These are phyloP conservation scores for Castanopsis chinensis DNA, from an alignment of 306 rosid species.

Conservation along the genomic window DNA sequence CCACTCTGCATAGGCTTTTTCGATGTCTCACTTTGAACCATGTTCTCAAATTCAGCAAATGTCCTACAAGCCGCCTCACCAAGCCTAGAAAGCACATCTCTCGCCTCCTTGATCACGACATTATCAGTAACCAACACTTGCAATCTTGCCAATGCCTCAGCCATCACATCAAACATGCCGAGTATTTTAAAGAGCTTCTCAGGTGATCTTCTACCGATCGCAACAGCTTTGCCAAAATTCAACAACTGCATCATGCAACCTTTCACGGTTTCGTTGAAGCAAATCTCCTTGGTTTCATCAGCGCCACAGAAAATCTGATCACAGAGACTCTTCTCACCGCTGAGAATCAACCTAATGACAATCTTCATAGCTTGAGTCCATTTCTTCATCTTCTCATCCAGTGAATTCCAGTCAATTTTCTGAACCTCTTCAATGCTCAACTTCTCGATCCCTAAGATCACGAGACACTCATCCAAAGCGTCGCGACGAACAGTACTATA, in stretches of 20 bases:
- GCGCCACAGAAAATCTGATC: slow-evolving; percentile 63
- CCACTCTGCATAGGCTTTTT: slow-evolving; percentile 66
- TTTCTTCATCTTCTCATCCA: slow-evolving; percentile 92
- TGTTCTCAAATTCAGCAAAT: slow-evolving; percentile 78
- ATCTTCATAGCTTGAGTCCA: slow-evolving; percentile 88
- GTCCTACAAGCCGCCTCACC: slow-evolving; percentile 83
- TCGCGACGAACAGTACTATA: slow-evolving; percentile 75
- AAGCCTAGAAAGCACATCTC: slow-evolving; percentile 57
- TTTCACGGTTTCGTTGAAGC: slow-evolving; percentile 49
- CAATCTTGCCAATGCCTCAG: slow-evolving; percentile 57
- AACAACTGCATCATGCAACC: too few relatives aligned
- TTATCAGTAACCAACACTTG: slow-evolving; percentile 56
- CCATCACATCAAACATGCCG: slow-evolving; percentile 87
- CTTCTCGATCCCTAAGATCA: slow-evolving; percentile 71
- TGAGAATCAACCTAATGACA: slow-evolving; percentile 52
- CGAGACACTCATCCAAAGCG: slow-evolving; percentile 78
- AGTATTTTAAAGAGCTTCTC: slow-evolving; percentile 89
- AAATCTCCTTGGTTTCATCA: slow-evolving; percentile 53
- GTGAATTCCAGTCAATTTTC: slow-evolving; percentile 62
- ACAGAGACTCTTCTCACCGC: slow-evolving; percentile 71
- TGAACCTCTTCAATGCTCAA: slow-evolving; percentile 89
- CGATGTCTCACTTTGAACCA: slow-evolving; percentile 60
- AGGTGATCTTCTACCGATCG: slow-evolving; percentile 67
- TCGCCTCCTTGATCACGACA: slow-evolving; percentile 58
- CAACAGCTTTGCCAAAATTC: slow-evolving; percentile 43